Evolutionary conservation across 768 basidiomycete genomes (phyloP), one percentile per base, ranked within the genome.

Genomic region (Tylopilus plumbeoviolaceoides): DNA sequence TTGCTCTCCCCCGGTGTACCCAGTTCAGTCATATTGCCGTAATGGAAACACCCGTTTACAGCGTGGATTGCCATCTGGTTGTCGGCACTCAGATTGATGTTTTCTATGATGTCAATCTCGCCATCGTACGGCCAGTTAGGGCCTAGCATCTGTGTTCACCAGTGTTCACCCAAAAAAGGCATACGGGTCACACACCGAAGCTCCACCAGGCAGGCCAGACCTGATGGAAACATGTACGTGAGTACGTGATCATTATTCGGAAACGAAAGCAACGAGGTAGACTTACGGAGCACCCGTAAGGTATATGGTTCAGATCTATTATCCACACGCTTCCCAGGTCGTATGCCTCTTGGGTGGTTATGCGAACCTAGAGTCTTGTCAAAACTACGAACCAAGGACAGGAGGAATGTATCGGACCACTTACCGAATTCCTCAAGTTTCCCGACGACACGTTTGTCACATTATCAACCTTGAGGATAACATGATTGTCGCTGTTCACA

Each of bases 391-490:
- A 12, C 9, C 38, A 1, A 18, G 38, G 17, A 9, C 38, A 38
- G 12, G n/a, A n/a, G n/a, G n/a, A n/a, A n/a, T 2, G n/a, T 3
- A 18, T 18, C 38, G 49, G 30, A 30, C 2, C 8, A 30, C 30
- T 2, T 53, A 89, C 87, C 27, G 87, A 78, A 57, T 84, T 80
- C 39, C 89, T 72, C 55, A 81, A 76, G 41, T 79, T 61, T 50
- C 77, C 75, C 23, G 65, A 68, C 15, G 73, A 67, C 1, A 89
- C 77, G 42, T 75, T 75, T 11, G 81, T 81, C 8, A 70, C 68
- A 62, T 89, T 89, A 73, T 91, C 89, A 7, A 91, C 89, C 60
- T 78, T 82, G 45, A 93, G 72, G 55, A 93, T 76, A 6, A 83
- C 84, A 50, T 84, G 80, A 7, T 86, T 83, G 1, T 75, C 75